phyloP scores from a whole-genome alignment of 108 stramenopile genomes.

The Pseudonitzschia multiseries region DNA sequence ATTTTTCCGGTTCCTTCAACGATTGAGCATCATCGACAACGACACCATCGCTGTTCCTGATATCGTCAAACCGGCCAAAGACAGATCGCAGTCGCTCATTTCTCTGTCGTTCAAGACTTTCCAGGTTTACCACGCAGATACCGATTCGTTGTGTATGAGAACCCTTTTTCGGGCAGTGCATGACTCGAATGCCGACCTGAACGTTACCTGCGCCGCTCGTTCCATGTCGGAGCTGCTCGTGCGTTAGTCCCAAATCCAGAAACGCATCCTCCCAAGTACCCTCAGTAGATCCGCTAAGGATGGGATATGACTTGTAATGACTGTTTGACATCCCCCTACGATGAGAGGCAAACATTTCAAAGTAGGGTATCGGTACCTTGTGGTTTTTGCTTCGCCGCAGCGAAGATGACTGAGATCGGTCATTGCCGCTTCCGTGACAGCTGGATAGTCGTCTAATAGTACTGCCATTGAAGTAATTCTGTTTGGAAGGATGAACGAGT shows the following conservation, averaged over 20 bases:
- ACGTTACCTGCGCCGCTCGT: not conserved
- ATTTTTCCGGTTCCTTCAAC: conserved; percentile 17
- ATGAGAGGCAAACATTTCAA: conserved; percentile 26
- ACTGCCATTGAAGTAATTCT: not conserved
- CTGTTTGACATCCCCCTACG: conserved; percentile 5
- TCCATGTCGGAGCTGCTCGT: conserved; percentile 11
- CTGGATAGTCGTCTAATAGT: not conserved
- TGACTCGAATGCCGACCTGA: conserved; percentile 29
- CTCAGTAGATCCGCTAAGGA: not conserved
- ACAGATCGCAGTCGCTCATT: not conserved
- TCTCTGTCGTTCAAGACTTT: conserved; percentile 9
- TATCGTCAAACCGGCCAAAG: not conserved
- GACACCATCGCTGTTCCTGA: not conserved
- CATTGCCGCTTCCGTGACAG: not conserved
- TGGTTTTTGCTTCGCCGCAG: not conserved
- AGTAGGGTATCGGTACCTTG: conserved; percentile 22
- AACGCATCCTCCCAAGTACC: conserved; percentile 34
- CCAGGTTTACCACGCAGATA: conserved; percentile 13
- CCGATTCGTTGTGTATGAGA: conserved; percentile 2
- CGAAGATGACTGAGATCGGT: not conserved
- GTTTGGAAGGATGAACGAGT: conserved; percentile 9
- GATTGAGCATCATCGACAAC: not conserved
- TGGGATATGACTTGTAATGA: conserved; percentile 22
- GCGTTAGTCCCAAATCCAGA: conserved; percentile 16
- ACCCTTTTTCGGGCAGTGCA: conserved; percentile 13